A percentile compares a stretch with the other conserved stretches of the same genome.
Conservation (phyloP, 2,329 filamentous ascomycete species). For the Orbilia oligospora region DNA sequence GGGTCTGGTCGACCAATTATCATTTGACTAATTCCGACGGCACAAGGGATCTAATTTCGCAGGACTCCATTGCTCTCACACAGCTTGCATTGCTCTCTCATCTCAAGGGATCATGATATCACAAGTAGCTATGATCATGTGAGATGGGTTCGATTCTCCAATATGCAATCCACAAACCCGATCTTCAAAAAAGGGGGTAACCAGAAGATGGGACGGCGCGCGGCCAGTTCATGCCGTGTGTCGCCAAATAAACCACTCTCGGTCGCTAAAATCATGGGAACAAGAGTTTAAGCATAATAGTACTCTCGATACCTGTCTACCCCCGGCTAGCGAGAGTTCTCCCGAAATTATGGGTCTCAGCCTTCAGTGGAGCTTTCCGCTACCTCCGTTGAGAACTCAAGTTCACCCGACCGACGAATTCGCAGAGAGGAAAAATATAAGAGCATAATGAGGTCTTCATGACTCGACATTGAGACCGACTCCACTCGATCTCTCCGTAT, state of each 20-base stretch:
- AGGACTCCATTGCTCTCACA: not conserved
- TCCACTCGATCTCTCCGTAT: slow-evolving; percentile 20
- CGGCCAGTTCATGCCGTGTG: slow-evolving; percentile 44
- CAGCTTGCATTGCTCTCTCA: no score
- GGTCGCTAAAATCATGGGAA: slow-evolving; percentile 20
- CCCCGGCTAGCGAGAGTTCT: slow-evolving; percentile 51
- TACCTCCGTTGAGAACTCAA: not conserved
- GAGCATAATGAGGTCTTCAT: slow-evolving; percentile 35
- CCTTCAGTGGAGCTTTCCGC: slow-evolving; percentile 22
- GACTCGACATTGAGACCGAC: slow-evolving; percentile 24
- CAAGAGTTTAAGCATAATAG: slow-evolving; percentile 26
- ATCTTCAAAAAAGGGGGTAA: not conserved
- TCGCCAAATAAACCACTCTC: slow-evolving; percentile 40
- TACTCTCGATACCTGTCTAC: slow-evolving; percentile 1
- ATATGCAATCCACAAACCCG: not conserved
- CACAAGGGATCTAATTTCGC: slow-evolving; percentile 21
- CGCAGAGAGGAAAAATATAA: slow-evolving; percentile 17
- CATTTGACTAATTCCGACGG: slow-evolving; percentile 41
- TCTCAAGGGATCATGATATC: slow-evolving; percentile 3
- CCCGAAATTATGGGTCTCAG: slow-evolving; percentile 57
- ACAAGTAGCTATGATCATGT: slow-evolving; percentile 27
- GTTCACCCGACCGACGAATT: slow-evolving; percentile 21
- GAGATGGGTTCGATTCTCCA: slow-evolving; percentile 9
- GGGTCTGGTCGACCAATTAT: not conserved
- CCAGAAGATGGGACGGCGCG: not conserved